These are phyloP conservation scores for Astrothelium macrocarpum DNA, from an alignment of 495 filamentous ascomycete species.

Conservation along the genomic window DNA sequence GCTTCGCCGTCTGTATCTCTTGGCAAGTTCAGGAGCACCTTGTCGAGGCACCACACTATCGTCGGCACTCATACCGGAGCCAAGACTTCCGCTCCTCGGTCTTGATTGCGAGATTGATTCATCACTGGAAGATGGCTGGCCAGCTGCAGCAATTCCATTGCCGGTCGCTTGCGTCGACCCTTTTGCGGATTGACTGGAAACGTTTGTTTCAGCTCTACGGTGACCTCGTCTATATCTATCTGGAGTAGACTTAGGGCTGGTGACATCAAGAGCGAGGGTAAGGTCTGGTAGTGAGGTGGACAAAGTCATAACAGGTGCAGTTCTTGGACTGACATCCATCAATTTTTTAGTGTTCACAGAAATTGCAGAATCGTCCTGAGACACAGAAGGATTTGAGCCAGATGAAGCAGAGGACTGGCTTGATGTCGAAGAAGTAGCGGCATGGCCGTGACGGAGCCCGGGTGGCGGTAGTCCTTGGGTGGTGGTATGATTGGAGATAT, in stretches of 20 bases:
- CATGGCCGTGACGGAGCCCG: conserved; percentile 18
- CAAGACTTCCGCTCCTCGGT: background rate
- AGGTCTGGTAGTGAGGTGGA: conserved; percentile 45
- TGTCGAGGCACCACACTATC: conserved; percentile 39
- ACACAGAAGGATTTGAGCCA: conserved; percentile 25
- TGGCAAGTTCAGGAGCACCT: conserved; percentile 50
- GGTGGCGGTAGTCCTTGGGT: conserved; percentile 21
- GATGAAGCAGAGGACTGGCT: conserved; percentile 29
- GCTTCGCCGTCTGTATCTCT: conserved; percentile 73
- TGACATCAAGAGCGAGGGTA: conserved; percentile 26
- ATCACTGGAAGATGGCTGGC: conserved; percentile 29
- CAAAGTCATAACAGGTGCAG: conserved; percentile 37
- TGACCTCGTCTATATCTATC: conserved; percentile 57
- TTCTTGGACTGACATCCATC: conserved; percentile 38
- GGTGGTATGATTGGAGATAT: conserved; percentile 39
- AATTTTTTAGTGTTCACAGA: conserved; percentile 30
- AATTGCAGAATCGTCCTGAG: conserved; percentile 30
- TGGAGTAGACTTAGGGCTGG: conserved; percentile 37
- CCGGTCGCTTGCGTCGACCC: conserved; percentile 37
- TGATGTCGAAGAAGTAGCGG: conserved; percentile 28
- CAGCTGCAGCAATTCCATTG: conserved; percentile 34
- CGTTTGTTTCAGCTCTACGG: conserved; percentile 38
- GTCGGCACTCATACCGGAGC: conserved; percentile 40
- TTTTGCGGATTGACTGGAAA: conserved; percentile 13
- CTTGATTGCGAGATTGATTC: conserved; percentile 21